Evolutionary conservation across 805 yeast genomes (phyloP).

Genomic region (Candida succiphila): DNA sequence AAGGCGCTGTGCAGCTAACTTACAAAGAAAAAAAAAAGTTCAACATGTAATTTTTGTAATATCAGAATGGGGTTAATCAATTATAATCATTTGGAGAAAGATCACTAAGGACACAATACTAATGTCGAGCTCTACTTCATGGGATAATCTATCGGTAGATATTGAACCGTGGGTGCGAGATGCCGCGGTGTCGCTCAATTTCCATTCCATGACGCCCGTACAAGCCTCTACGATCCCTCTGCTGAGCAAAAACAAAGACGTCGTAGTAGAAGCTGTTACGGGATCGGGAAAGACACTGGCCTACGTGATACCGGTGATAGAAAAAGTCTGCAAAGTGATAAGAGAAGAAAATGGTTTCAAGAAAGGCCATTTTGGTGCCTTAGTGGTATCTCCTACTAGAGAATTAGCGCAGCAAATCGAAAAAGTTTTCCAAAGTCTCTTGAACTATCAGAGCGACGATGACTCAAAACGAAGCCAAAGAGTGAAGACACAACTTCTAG

Average conservation of each 20-base stretch:
- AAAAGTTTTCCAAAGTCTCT: conserved; percentile 48
- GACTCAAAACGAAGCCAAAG: no score
- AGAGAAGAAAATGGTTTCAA: conserved; percentile 23
- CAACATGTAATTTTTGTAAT: no score
- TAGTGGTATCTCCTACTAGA: conserved; percentile 64
- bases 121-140: no score
- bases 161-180: conserved; percentile 63
- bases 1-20: no score
- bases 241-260: conserved; percentile 78
- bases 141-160: conserved; percentile 46
- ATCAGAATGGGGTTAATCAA: no score
- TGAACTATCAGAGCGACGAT: conserved; percentile 48
- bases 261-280: conserved; percentile 93
- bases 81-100: no score
- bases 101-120: no score
- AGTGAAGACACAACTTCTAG: conserved; percentile 51
- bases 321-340: conserved; percentile 36
- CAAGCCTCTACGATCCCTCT: conserved; percentile 93
- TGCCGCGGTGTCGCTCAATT: conserved; percentile 70
- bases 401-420: conserved; percentile 63
- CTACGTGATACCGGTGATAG: conserved; percentile 73
- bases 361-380: conserved; percentile 60
- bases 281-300: conserved; percentile 98
- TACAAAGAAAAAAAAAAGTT: no score
- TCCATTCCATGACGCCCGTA: conserved; percentile 84